Evolutionary conservation across 1,139 yeast species (phyloP), one percentile per base, ranked within the genome.

Genomic region (Taphrina wiesneri): DNA sequence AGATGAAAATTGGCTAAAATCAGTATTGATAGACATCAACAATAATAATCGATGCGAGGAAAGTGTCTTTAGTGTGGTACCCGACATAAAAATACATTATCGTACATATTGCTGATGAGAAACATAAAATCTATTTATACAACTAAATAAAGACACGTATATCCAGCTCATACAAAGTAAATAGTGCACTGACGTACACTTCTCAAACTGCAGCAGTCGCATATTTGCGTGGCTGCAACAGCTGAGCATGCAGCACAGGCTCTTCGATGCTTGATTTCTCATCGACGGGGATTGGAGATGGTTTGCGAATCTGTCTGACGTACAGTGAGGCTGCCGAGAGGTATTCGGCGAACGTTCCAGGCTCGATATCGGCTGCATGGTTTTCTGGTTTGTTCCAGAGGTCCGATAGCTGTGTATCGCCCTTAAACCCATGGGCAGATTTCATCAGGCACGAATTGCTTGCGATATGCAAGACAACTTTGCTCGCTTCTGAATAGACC

Each of bases 371-470:
- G 2, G 30, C 47, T 15, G 25, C 21, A 9, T 39, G 43, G 36
- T 54, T 36, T n/a, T 54, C 59, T 23, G 59, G 47, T 23, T 17
- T 19, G 59, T 54, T 54, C 59, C 59, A 54, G 3, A 54, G 1
- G 21, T 54, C 59, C n/a, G 59, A 54, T 5, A 54, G 25, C n/a
- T 54, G 59, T 15, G 59, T 54, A 21, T 54, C 36, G 25, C 59
- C 59, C 49, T 54, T 54, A 36, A 54, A 54, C 11, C 59, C 59
- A 25, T 54, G 59, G 36, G 39, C 59, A 21, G 47, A 39, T 36
- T 54, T 54, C 49, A 32, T 39, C 28, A 54, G 19, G 23, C 49
- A 39, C 15, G 49, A 39, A n/a, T 54, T 21, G 49, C 36, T 17
- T 6, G 39, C 41, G 11, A 54, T 54, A 2, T 36, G 49, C 21